Evolutionary conservation across 2,329 filamentous ascomycete genomes (phyloP).

Genomic region (Cladorrhinum sp.): DNA sequence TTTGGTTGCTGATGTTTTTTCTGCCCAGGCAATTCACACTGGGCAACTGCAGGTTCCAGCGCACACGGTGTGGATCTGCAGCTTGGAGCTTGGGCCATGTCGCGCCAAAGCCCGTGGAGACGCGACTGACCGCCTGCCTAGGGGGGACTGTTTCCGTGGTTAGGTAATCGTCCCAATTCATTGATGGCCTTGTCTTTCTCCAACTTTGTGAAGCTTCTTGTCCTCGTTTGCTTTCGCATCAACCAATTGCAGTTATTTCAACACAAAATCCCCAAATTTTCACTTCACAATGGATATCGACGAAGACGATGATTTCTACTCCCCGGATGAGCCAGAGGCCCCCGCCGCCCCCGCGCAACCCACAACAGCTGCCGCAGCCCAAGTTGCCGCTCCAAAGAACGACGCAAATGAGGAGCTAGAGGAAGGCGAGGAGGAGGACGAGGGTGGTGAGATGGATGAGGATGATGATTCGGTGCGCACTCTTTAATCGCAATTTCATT

Average conservation of each 20-base stretch:
- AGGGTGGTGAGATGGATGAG: conserved; percentile 58
- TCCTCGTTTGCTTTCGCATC: not conserved
- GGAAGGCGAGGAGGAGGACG: conserved; percentile 63
- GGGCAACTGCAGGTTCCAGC: not conserved
- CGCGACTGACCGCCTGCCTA: conserved; percentile 27
- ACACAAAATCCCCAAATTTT: not conserved
- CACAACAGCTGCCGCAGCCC: conserved; percentile 25
- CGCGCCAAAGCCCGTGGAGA: conserved; percentile 10
- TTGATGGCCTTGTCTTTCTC: not conserved
- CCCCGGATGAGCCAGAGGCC: conserved; percentile 53
- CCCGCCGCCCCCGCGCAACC: conserved; percentile 30
- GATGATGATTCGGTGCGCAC: conserved; percentile 52
- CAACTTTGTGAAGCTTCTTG: conserved; percentile 4
- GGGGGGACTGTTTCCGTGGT: not conserved
- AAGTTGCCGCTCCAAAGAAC: conserved; percentile 30
- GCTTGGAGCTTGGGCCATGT: conserved; percentile 13
- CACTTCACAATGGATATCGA: conserved; percentile 59
- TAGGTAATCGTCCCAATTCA: conserved; percentile 9
- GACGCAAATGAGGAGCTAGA: conserved; percentile 54
- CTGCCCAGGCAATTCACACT: conserved; percentile 14
- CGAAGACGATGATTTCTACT: conserved; percentile 67
- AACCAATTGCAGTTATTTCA: not conserved
- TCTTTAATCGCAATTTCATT: not conserved
- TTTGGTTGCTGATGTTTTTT: conserved; percentile 18
- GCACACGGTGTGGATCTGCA: conserved; percentile 1